Percentiles rank a stretch among this genome's conserved stretches.
phyloP scores from a whole-genome alignment of 1,139 yeast genomes.

The Tardiomyces blankii region DNA sequence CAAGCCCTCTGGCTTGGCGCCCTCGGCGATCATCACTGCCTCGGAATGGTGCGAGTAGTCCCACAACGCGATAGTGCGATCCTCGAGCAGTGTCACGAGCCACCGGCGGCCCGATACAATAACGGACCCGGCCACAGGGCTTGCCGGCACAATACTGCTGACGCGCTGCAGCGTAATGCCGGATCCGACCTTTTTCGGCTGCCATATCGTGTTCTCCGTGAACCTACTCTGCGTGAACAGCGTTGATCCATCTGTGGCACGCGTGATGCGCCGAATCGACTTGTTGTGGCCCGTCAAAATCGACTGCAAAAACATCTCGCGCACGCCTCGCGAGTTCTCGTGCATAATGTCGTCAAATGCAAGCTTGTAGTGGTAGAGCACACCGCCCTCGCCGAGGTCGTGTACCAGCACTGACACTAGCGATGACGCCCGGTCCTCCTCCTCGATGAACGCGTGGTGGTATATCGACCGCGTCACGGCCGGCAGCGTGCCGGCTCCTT shows the following conservation, averaged over 20 bases:
- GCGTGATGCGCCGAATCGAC: conserved; percentile 54
- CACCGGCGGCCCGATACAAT: conserved; percentile 15
- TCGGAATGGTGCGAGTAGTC: conserved; percentile 34
- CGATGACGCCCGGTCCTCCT: not conserved
- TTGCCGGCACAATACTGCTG: not conserved
- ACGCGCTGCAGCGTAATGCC: not conserved
- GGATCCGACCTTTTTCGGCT: conserved; percentile 9
- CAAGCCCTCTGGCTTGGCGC: not conserved
- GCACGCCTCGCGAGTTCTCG: conserved; percentile 9
- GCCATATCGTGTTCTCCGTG: conserved; percentile 26
- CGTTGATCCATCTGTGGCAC: conserved; percentile 54
- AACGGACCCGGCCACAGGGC: not conserved
- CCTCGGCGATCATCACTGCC: not conserved
- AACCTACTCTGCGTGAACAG: conserved; percentile 34
- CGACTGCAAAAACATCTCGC: conserved; percentile 11
- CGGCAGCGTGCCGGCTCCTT: not conserved
- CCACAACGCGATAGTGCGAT: conserved; percentile 45
- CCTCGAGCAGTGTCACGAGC: conserved; percentile 34
- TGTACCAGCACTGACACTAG: conserved; percentile 35
- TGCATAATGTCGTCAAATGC: conserved; percentile 27
- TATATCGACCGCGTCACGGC: not conserved
- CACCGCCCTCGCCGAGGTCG: conserved; percentile 34
- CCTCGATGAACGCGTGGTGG: not conserved
- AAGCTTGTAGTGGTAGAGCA: conserved; percentile 36
- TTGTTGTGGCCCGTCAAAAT: conserved; percentile 77